phyloP scores from a whole-genome alignment of 2,329 filamentous ascomycete genomes.

The Chalaropsis ovoidea region DNA sequence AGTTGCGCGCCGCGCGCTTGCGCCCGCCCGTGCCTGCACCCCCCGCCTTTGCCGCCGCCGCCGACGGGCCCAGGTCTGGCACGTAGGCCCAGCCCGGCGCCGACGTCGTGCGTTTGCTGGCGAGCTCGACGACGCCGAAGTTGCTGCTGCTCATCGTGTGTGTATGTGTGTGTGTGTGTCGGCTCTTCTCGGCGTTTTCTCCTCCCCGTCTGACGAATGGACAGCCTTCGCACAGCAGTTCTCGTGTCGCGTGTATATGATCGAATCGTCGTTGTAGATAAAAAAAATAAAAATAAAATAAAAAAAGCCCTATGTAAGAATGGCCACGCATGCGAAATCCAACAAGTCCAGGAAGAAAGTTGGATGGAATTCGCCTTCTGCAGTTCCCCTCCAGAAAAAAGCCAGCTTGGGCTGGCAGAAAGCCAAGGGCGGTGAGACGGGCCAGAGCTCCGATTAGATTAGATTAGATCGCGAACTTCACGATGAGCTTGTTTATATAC shows the following conservation, averaged over 20 bases:
- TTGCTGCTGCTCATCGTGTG: slow-evolving; percentile 43
- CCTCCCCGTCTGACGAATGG: too few species aligned
- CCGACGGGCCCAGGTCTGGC: slow-evolving; percentile 56
- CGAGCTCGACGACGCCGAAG: slow-evolving; percentile 74
- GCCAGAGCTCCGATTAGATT: neutral
- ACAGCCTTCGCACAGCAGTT: too few species aligned
- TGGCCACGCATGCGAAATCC: too few species aligned
- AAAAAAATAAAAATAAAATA: too few species aligned
- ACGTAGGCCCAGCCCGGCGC: slow-evolving; percentile 92
- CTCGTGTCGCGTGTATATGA: too few species aligned
- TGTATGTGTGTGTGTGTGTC: neutral
- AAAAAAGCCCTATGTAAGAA: too few species aligned
- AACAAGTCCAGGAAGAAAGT: too few species aligned
- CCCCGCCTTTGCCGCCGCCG: slow-evolving; percentile 41
- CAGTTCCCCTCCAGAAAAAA: neutral
- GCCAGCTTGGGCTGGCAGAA: neutral
- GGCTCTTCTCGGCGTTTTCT: neutral
- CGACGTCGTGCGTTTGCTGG: slow-evolving; percentile 54
- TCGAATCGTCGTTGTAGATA: too few species aligned
- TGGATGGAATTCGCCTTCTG: too few species aligned
- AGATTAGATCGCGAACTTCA: neutral
- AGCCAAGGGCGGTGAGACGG: neutral
- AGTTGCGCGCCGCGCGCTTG: slow-evolving; percentile 60
- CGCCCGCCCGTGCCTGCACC: slow-evolving; percentile 42
- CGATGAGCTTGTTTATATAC: neutral